These are phyloP conservation scores for Posidonia australis DNA, from an alignment of 106 monocot species.

Conservation along the genomic window DNA sequence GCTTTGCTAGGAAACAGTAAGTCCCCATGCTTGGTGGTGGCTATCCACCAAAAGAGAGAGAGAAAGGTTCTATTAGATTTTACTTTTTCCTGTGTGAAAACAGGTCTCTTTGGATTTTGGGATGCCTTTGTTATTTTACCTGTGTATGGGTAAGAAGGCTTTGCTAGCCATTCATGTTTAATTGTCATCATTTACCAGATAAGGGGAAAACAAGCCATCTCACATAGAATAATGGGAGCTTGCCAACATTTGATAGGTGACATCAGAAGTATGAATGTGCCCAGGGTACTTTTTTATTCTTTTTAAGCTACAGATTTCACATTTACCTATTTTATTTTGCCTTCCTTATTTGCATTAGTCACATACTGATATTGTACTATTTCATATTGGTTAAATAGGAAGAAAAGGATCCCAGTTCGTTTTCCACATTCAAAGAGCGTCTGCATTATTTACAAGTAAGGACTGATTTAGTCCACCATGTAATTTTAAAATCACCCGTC, in stretches of 20 bases:
- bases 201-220: constrained; percentile 34
- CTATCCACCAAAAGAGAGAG: no score
- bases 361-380: background rate
- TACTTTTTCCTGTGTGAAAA: no score
- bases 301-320: background rate
- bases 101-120: no score
- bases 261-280: constrained; percentile 50
- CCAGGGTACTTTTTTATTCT: constrained; percentile 30
- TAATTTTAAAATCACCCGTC: background rate
- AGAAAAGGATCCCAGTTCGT: constrained; percentile 44
- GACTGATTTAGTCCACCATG: background rate
- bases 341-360: background rate
- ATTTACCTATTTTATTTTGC: background rate
- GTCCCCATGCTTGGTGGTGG: no score
- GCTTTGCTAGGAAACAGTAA: no score
- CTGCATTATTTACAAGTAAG: constrained; percentile 59
- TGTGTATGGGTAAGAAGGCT: no score
- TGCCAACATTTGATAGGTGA: constrained; percentile 42
- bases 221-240: constrained; percentile 59
- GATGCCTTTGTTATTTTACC: no score
- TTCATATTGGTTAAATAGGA: constrained; percentile 30
- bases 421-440: constrained; percentile 74
- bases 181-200: constrained; percentile 20
- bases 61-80: no score
- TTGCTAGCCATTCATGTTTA: background rate